Conservation (phyloP, 2,329 filamentous ascomycete genomes). For the Juglanconis sp. region DNA sequence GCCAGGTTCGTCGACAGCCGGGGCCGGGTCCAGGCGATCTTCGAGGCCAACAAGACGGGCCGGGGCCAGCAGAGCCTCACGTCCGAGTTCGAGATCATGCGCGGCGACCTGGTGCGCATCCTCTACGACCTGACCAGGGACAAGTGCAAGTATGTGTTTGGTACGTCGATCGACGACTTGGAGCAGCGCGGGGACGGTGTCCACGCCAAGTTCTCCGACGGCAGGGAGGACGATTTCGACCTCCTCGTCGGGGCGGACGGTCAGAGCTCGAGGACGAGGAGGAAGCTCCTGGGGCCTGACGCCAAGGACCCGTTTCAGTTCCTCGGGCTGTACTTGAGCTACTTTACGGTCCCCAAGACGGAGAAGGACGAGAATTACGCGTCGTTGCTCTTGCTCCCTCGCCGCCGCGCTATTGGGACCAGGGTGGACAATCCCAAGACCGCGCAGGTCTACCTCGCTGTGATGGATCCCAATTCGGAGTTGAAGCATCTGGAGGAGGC, state of each 20-base stretch:
- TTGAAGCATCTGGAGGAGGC: constrained; percentile 6
- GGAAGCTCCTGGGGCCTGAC: constrained; percentile 33
- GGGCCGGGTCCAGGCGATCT: constrained; percentile 35
- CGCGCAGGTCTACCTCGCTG: constrained; percentile 21
- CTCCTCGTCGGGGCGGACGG: constrained; percentile 54
- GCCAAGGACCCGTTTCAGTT: constrained; percentile 23
- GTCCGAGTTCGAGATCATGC: constrained; percentile 59
- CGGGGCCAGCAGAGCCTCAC: constrained; percentile 43
- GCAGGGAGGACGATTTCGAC: constrained; percentile 41
- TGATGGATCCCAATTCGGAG: not conserved
- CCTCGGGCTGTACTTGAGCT: constrained; percentile 26
- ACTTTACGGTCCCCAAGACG: constrained; percentile 13
- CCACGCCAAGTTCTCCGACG: constrained; percentile 38
- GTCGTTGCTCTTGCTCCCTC: constrained; percentile 22
- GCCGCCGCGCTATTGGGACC: constrained; percentile 32
- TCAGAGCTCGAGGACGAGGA: constrained; percentile 44
- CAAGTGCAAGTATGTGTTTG: constrained; percentile 27
- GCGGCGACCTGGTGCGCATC: constrained; percentile 51
- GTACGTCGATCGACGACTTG: constrained; percentile 24
- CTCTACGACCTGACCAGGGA: constrained; percentile 40
- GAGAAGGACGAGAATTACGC: constrained; percentile 1
- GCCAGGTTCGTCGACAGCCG: constrained; percentile 40
- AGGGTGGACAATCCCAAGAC: constrained; percentile 35
- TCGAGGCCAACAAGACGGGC: constrained; percentile 38
- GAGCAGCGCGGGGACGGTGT: constrained; percentile 26